Evolutionary conservation across 371 early-diverging fungal species (phyloP).

Genomic region (Apophysomyces trapeziformis): DNA sequence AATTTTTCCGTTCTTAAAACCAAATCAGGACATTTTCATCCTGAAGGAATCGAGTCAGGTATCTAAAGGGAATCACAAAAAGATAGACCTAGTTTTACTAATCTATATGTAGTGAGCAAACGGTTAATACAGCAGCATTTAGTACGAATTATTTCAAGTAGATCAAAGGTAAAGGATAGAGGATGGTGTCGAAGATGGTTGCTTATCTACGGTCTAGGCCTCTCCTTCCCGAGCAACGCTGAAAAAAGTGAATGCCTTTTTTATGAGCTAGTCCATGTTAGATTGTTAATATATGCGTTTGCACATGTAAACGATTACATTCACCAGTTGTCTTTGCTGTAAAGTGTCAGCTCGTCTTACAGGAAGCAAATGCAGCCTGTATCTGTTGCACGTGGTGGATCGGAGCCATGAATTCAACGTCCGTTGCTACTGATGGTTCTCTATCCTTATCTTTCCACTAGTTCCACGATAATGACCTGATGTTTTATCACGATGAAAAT

Average conservation of each 20-base stretch:
- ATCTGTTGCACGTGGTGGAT: background rate
- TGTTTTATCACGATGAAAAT: no score
- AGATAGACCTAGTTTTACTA: background rate
- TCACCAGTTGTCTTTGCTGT: background rate
- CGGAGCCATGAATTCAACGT: no score
- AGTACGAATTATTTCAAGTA: conserved; percentile 67
- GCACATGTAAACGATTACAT: background rate
- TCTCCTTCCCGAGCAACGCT: conserved; percentile 32
- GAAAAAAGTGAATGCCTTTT: conserved; percentile 31
- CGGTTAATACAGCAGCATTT: conserved; percentile 66
- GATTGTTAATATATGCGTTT: background rate
- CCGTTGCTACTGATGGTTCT: background rate
- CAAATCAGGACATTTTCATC: conserved; percentile 9
- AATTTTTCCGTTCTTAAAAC: background rate
- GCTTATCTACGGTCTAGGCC: conserved; percentile 15
- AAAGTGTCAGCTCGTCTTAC: no score
- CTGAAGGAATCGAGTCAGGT: conserved; percentile 24
- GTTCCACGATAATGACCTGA: background rate
- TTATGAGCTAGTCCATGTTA: conserved; percentile 20
- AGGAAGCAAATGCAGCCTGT: background rate
- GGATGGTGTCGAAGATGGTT: background rate
- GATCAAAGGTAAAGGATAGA: conserved; percentile 35
- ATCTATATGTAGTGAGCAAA: conserved; percentile 55
- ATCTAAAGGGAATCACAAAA: background rate
- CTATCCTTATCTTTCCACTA: background rate